Base-by-base conservation (phyloP, 148 eudicot genomes). In the Heliosperma pusillum region DNA sequence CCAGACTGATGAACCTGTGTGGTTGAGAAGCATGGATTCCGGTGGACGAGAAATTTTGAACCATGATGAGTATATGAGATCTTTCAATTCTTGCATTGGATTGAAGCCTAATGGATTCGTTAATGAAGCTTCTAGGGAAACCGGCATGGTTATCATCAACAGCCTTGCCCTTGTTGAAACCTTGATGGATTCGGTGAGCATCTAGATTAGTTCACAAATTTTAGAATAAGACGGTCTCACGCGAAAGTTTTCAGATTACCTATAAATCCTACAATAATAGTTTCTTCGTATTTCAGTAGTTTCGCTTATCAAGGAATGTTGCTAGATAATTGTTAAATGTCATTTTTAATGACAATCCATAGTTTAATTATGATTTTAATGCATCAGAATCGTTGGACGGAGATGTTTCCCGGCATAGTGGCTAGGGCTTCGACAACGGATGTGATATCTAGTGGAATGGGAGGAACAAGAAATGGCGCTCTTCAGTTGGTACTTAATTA, bases 111-210 rank as follows among this genome's bases (percentile, higher is more conserved):
- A 86, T 80, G 93, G 92, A 1, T 94, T 81, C 76, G 88, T 90
- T 15, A 73, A 84, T 8, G 98, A 94, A 76, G 93, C 92, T 74
- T 87, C 93, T 5, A 90, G 97, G 69, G 98, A 94, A 84, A 85
- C 85, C 13, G 97, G 93, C 20, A 83, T 90, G 96, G 96, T 91
- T 20, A 94, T 94, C 66, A 91, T 94, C 85, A 94, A 90, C 55
- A 89, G 98, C 56, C 81, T 89, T 76, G 97, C 97, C 59, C 96
- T 94, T n/a, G 98, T 94, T 20, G 97, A 94, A 79, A 94, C 97
- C 0, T 71, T 94, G n/a, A 94, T 94, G 96, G 98, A 94, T 66
- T 81, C 97, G 75, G 98, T 94, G 47, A 83, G 87, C 26, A 6
- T 13, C 33, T 61, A n/a, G 2, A 33, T 47, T 47, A 47, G 53